Evolutionary conservation across 1,284 basidiomycete genomes (phyloP), one percentile per base, ranked within the genome.

Genomic region (Coniferiporia sulphurascens): DNA sequence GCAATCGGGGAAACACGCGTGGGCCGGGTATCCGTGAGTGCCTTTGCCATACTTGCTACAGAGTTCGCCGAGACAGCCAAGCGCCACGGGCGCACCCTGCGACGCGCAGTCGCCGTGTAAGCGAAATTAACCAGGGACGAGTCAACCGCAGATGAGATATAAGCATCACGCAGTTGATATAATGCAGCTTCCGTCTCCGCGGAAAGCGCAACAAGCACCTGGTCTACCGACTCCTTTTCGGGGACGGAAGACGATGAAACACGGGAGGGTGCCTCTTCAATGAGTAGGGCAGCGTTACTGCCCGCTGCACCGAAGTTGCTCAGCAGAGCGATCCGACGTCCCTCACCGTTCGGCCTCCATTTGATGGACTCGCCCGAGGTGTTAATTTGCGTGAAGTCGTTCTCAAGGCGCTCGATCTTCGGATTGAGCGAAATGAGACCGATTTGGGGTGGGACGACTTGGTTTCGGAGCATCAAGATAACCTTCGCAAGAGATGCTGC

Each of bases 291-390:
- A 0, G 78, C 77, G 60, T 89, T 90, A 9, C 86, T 87, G 0
- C 87, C 87, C 19, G 87, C 77, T 0, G 87, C 87, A 17, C 87
- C 87, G 64, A 88, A 90, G 65, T 89, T 90, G 65, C 86, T 89
- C 52, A 89, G 72, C 17, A 89, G 65, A 0, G 85, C 86, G 3
- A 84, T 64, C 3, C 85, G 76, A 3, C 71, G 68, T 7, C 72
- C 72, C 15, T 64, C 65, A 10, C 70, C 68, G 2, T 70, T 65
- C 12, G 73, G 66, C 9, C 55, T 49, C 86, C 86, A 88, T 1
- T 72, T 65, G 0, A 68, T 64, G 0, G 71, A 62, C 13, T 64
- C 58, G 0, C 48, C 53, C n/a, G 38, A 46, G 4, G 70, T 78
- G 62, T 80, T 72, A 56, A 89, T 86, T 35, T 76, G 56, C 1